A percentile compares a stretch with the other conserved stretches of the same genome.
These are phyloP conservation scores for Lachnellula occidentalis DNA, from an alignment of 2,329 filamentous ascomycete genomes.

Conservation along the genomic window DNA sequence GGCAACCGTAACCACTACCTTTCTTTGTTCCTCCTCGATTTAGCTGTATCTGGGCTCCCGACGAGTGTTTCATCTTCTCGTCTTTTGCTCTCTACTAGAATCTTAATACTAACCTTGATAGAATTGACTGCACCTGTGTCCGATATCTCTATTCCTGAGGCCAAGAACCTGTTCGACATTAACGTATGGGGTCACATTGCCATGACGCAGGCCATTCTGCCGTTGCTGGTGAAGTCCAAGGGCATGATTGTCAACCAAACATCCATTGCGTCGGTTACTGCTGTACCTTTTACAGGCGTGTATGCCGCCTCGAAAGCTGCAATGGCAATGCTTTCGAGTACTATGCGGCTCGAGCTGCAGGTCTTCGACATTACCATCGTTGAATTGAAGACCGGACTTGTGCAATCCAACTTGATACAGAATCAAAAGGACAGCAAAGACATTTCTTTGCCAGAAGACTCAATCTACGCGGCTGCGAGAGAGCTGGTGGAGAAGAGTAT, in stretches of 20 bases:
- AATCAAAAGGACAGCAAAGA: slow-evolving; percentile 15
- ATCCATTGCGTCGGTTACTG: neutral
- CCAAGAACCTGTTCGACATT: slow-evolving; percentile 26
- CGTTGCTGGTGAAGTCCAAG: slow-evolving; percentile 7
- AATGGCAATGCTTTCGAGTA: slow-evolving; percentile 15
- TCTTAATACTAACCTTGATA: no score
- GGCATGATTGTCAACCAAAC: slow-evolving; percentile 40
- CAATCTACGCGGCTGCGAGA: slow-evolving; percentile 8
- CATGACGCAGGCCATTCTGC: slow-evolving; percentile 24
- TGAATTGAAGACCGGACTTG: slow-evolving; percentile 19
- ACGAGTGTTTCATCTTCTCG: no score
- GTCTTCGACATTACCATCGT: slow-evolving; percentile 20
- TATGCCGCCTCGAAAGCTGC: slow-evolving; percentile 22
- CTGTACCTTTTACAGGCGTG: slow-evolving; percentile 1
- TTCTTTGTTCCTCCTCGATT: no score
- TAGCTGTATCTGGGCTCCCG: no score
- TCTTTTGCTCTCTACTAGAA: no score
- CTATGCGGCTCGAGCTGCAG: slow-evolving; percentile 16
- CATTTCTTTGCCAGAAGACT: neutral
- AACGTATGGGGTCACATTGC: slow-evolving; percentile 27
- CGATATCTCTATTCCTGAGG: slow-evolving; percentile 26
- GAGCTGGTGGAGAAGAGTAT: slow-evolving; percentile 12
- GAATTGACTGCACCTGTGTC: slow-evolving; percentile 26
- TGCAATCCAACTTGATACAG: slow-evolving; percentile 18
- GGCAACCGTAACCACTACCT: neutral